Evolutionary conservation across 2,329 filamentous ascomycete genomes (phyloP).

Genomic region (Capronia coronata): DNA sequence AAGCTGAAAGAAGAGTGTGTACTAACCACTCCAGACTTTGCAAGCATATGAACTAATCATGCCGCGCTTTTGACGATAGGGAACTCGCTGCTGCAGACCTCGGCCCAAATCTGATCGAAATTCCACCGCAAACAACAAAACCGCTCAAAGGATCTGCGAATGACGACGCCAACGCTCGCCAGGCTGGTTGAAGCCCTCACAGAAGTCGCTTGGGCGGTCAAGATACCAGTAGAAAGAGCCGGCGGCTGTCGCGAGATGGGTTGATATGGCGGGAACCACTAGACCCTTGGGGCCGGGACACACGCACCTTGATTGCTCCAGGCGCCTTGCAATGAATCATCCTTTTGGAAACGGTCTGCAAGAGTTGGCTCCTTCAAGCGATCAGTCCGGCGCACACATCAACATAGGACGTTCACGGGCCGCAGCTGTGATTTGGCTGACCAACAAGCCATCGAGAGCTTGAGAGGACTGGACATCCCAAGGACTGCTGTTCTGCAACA

Average conservation of each 20-base stretch:
- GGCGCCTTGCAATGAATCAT: too few relatives aligned
- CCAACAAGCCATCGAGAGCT: too few relatives aligned
- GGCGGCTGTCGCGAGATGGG: not conserved
- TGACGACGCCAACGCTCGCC: not conserved
- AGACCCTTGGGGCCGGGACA: too few relatives aligned
- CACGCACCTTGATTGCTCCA: too few relatives aligned
- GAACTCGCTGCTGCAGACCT: slow-evolving; percentile 19
- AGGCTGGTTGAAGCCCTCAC: not conserved
- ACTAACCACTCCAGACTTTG: not conserved
- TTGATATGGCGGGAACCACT: too few relatives aligned
- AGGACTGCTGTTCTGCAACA: too few relatives aligned
- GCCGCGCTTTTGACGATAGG: not conserved
- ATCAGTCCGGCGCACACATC: too few relatives aligned
- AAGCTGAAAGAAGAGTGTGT: slow-evolving; percentile 26
- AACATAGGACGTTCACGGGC: too few relatives aligned
- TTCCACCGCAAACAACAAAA: slow-evolving; percentile 10
- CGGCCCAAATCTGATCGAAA: slow-evolving; percentile 22
- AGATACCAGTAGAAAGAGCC: not conserved
- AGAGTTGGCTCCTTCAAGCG: too few relatives aligned
- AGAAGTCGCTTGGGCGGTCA: not conserved
- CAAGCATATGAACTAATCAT: not conserved
- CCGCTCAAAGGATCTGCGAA: not conserved
- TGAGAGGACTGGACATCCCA: too few relatives aligned
- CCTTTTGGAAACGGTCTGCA: too few relatives aligned
- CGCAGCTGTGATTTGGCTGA: too few relatives aligned